These are phyloP conservation scores for Talaromyces amestolkiae DNA, from an alignment of 2,329 filamentous ascomycete species.

Conservation along the genomic window DNA sequence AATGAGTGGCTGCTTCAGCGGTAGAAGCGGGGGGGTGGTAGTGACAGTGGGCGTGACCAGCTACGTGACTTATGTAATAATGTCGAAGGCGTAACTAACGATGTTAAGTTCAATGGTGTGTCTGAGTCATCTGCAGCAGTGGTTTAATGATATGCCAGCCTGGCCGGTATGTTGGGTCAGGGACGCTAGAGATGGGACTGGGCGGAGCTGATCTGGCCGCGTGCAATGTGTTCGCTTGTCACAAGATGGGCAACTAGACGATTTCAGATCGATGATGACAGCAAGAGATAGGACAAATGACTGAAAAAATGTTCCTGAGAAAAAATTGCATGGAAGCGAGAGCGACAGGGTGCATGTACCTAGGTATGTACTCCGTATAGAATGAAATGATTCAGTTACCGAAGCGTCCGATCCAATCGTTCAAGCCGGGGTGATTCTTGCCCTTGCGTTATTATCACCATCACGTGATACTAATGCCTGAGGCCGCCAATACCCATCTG, in stretches of 20 bases:
- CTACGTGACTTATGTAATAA: not conserved
- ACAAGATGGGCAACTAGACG: not conserved
- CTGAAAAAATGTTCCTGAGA: not conserved
- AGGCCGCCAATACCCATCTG: not conserved
- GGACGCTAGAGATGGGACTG: constrained; percentile 9
- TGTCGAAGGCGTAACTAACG: not conserved
- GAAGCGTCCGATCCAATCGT: constrained; percentile 3
- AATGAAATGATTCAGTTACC: not conserved
- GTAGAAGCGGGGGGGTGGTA: constrained; percentile 1
- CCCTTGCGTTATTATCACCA: not conserved
- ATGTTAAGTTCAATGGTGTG: not conserved
- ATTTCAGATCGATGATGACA: not conserved
- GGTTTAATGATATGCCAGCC: constrained; percentile 5
- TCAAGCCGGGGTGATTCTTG: not conserved
- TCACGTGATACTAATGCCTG: not conserved
- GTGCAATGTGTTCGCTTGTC: not conserved
- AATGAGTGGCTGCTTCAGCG: constrained; percentile 3
- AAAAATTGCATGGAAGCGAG: not conserved
- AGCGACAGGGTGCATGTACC: not conserved
- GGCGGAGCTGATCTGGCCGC: constrained; percentile 12
- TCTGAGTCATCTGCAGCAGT: constrained; percentile 6
- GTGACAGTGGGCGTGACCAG: constrained; percentile 1
- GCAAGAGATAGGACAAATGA: not conserved
- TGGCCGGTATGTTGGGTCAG: not conserved
- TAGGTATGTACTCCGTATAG: not conserved